phyloP scores from a whole-genome alignment of 768 basidiomycete species.

The Russula sp. region DNA sequence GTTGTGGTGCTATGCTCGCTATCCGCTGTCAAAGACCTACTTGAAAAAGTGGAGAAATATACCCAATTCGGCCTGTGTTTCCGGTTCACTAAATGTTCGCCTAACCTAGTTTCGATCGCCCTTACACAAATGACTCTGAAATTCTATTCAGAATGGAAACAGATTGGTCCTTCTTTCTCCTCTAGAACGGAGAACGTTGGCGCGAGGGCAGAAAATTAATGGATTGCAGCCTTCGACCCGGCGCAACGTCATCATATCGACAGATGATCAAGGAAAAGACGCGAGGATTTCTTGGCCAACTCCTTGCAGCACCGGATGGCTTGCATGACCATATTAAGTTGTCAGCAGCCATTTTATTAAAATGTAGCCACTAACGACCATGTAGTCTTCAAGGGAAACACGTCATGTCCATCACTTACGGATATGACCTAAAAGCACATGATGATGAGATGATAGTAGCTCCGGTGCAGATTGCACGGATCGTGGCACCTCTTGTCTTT shows the following conservation, averaged over 20 bases:
- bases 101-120: no score
- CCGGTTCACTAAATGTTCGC: slow-evolving; percentile 2
- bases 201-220: neutral
- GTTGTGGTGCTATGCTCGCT: neutral
- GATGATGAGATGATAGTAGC: neutral
- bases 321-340: neutral
- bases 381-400: neutral
- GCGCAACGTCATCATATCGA: neutral
- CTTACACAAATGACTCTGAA: neutral
- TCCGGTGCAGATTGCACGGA: neutral
- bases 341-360: neutral
- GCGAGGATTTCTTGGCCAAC: neutral
- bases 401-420: slow-evolving; percentile 6
- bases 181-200: neutral
- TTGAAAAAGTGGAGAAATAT: slow-evolving; percentile 21
- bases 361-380: neutral
- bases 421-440: slow-evolving; percentile 3
- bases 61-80: neutral
- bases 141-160: neutral
- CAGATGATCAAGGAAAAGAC: neutral
- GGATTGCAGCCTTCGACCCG: slow-evolving; percentile 6
- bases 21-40: neutral
- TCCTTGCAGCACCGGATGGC: neutral
- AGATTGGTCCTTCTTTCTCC: neutral
- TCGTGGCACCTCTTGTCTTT: neutral